Conservation (phyloP, 805 yeast genomes). For the Hanseniaspora singularis region DNA sequence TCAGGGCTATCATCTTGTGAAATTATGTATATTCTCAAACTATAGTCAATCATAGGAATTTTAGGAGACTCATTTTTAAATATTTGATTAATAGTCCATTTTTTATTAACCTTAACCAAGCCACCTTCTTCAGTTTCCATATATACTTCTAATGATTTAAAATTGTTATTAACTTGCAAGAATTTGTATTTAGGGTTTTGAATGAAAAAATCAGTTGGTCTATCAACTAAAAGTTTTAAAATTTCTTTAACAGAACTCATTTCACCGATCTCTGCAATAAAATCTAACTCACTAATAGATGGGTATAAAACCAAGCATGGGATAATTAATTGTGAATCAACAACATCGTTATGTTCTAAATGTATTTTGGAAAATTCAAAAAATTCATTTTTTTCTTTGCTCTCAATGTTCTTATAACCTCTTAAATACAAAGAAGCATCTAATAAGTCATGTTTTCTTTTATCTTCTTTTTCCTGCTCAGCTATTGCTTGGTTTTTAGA, state of each 20-base stretch:
- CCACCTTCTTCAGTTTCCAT: slow-evolving; percentile 82
- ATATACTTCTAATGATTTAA: slow-evolving; percentile 53
- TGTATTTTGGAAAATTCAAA: slow-evolving; percentile 42
- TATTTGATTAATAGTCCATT: slow-evolving; percentile 50
- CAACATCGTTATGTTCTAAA: slow-evolving; percentile 54
- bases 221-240: slow-evolving; percentile 45
- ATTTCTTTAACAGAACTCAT: slow-evolving; percentile 53
- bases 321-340: slow-evolving; percentile 65
- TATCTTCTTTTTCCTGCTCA: slow-evolving; percentile 19
- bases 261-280: slow-evolving; percentile 64
- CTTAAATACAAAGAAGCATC: slow-evolving; percentile 52
- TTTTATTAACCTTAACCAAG: slow-evolving; percentile 71
- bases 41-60: slow-evolving; percentile 66
- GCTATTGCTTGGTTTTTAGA: slow-evolving; percentile 29
- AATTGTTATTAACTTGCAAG: slow-evolving; percentile 38
- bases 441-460: slow-evolving; percentile 32
- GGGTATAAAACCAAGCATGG: slow-evolving; percentile 80
- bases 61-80: slow-evolving; percentile 50
- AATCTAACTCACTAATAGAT: slow-evolving; percentile 71
- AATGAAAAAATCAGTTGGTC: slow-evolving; percentile 60
- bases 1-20: slow-evolving; percentile 54
- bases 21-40: slow-evolving; percentile 62
- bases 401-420: slow-evolving; percentile 39
- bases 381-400: slow-evolving; percentile 45
- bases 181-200: slow-evolving; percentile 26